These are phyloP conservation scores for Phialemoniopsis sp. DNA, from an alignment of 2,329 filamentous ascomycete genomes.

Conservation along the genomic window DNA sequence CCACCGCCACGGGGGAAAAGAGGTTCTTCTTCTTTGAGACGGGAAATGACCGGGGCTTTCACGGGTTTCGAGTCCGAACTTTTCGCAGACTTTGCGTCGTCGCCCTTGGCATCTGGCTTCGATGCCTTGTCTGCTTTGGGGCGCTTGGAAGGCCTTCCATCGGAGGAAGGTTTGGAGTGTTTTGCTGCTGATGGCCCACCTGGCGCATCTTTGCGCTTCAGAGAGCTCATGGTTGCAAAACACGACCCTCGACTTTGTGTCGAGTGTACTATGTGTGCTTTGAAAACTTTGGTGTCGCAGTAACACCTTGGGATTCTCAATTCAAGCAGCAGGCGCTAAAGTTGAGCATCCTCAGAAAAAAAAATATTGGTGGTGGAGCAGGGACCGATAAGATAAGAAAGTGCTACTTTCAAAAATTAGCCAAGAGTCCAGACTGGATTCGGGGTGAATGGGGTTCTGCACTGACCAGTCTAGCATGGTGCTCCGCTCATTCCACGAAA, in stretches of 20 bases:
- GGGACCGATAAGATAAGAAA: conserved; percentile 10
- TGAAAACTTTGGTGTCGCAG: conserved; percentile 4
- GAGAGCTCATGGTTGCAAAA: conserved; percentile 41
- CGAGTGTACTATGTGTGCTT: conserved; percentile 1
- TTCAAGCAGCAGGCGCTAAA: too few species aligned
- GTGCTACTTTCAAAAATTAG: too few species aligned
- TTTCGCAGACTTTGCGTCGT: conserved; percentile 15
- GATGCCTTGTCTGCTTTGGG: conserved; percentile 29
- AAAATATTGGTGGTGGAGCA: background rate
- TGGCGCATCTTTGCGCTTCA: conserved; percentile 56
- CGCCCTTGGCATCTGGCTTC: conserved; percentile 17
- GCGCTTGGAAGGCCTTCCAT: conserved; percentile 44
- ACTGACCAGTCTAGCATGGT: too few species aligned
- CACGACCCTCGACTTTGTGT: conserved; percentile 8
- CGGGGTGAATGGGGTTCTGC: too few species aligned
- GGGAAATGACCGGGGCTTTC: conserved; percentile 33
- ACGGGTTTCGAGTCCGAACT: conserved; percentile 15
- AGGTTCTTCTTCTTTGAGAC: conserved; percentile 73
- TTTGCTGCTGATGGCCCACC: conserved; percentile 45
- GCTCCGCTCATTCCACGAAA: too few species aligned
- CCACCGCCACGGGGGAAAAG: conserved; percentile 91
- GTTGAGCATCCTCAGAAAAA: too few species aligned
- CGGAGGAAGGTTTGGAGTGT: conserved; percentile 39
- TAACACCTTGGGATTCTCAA: too few species aligned
- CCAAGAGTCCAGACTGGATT: too few species aligned